These are phyloP conservation scores for Hypoxylon sp. DNA, from an alignment of 2,329 filamentous ascomycete genomes.

Conservation along the genomic window DNA sequence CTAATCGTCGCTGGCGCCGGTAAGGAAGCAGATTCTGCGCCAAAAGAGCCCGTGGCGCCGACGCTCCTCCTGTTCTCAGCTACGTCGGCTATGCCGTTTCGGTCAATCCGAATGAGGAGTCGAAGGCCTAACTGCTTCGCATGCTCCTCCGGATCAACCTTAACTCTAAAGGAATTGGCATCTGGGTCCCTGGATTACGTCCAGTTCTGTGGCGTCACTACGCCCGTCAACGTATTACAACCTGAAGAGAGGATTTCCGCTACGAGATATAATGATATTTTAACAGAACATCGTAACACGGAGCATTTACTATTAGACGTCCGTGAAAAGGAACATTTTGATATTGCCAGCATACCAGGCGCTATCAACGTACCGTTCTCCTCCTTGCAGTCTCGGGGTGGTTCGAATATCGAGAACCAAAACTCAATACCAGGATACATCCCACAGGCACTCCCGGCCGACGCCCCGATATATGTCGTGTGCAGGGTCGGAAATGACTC, in stretches of 20 bases:
- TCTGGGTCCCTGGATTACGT: slow-evolving; percentile 80
- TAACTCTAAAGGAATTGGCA: slow-evolving; percentile 69
- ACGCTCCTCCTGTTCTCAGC: slow-evolving; percentile 59
- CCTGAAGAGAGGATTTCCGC: slow-evolving; percentile 74
- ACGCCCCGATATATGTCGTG: slow-evolving; percentile 72
- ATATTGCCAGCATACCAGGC: slow-evolving; percentile 77
- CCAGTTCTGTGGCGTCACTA: slow-evolving; percentile 77
- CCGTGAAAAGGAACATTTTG: slow-evolving; percentile 83
- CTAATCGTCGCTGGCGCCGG: slow-evolving; percentile 63
- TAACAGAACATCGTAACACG: slow-evolving; percentile 15
- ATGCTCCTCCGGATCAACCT: slow-evolving; percentile 70
- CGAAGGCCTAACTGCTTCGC: slow-evolving; percentile 76
- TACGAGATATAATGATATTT: slow-evolving; percentile 59
- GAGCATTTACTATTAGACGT: slow-evolving; percentile 78
- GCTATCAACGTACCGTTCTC: slow-evolving; percentile 80
- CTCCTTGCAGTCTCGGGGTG: slow-evolving; percentile 49
- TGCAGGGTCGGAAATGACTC: slow-evolving; percentile 83
- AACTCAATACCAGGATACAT: slow-evolving; percentile 48
- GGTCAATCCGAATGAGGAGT: slow-evolving; percentile 76
- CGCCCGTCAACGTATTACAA: slow-evolving; percentile 63
- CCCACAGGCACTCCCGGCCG: slow-evolving; percentile 47
- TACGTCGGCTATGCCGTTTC: slow-evolving; percentile 62
- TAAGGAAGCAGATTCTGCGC: slow-evolving; percentile 28
- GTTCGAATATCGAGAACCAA: slow-evolving; percentile 29
- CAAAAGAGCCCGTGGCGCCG: slow-evolving; percentile 38